Evolutionary conservation across 495 filamentous ascomycete species (phyloP).

Genomic region (Talaromyces borbonicus): DNA sequence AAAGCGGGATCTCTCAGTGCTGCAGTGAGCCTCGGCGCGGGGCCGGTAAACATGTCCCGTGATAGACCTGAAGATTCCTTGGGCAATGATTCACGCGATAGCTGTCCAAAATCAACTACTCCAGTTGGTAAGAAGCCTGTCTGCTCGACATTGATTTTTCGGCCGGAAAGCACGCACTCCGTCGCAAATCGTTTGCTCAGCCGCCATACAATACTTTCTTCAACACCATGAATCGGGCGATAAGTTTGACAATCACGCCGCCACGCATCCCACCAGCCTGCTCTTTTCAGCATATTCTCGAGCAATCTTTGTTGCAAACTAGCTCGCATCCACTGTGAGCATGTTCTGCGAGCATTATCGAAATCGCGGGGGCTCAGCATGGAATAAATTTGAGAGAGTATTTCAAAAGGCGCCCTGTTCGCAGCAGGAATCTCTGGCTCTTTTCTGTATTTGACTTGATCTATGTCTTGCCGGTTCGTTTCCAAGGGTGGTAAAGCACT

Average conservation of each 20-base stretch:
- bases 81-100: slow-evolving; percentile 12
- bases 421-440: slow-evolving; percentile 17
- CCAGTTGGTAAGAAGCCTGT: slow-evolving; percentile 18
- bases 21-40: slow-evolving; percentile 10
- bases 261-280: slow-evolving; percentile 49
- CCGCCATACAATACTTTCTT: slow-evolving; percentile 38
- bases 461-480: background rate
- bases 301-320: slow-evolving; percentile 48
- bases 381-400: slow-evolving; percentile 49
- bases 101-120: slow-evolving; percentile 24
- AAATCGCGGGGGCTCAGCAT: slow-evolving; percentile 52
- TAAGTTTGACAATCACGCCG: slow-evolving; percentile 24
- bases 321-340: slow-evolving; percentile 55
- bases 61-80: slow-evolving; percentile 9
- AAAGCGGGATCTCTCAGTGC: background rate
- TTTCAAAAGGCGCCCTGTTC: slow-evolving; percentile 48
- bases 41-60: slow-evolving; percentile 4
- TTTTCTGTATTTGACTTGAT: background rate
- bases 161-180: slow-evolving; percentile 48
- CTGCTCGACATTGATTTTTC: slow-evolving; percentile 35
- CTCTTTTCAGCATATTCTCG: slow-evolving; percentile 42
- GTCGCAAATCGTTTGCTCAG: slow-evolving; percentile 52
- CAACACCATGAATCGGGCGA: slow-evolving; percentile 10
- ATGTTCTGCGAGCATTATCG: slow-evolving; percentile 55
- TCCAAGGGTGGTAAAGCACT: background rate